Conservation (phyloP, 2,329 filamentous ascomycete genomes). For the Rhynchosporium secalis region DNA sequence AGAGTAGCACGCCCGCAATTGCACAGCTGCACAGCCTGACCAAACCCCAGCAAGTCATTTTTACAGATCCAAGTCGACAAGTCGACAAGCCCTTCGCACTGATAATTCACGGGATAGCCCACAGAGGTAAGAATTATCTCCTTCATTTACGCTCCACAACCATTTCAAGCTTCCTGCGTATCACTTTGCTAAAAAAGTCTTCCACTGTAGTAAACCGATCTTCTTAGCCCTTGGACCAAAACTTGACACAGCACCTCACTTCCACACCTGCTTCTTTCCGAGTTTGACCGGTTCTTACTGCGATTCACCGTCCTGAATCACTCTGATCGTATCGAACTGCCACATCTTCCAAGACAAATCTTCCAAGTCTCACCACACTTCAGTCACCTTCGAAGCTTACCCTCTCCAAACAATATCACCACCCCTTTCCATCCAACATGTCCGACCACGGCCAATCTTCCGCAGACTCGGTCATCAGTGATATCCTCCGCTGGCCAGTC, state of each 20-base stretch:
- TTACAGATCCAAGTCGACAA: too few species aligned
- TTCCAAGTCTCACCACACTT: neutral
- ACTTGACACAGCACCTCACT: neutral
- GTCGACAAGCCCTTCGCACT: too few species aligned
- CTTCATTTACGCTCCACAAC: too few species aligned
- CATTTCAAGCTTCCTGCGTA: too few species aligned
- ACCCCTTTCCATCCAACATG: neutral
- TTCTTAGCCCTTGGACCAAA: too few species aligned
- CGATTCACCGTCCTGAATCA: neutral
- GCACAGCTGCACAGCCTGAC: too few species aligned
- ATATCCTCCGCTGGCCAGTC: constrained; percentile 4
- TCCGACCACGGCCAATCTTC: neutral
- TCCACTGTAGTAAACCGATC: too few species aligned
- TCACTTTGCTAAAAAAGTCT: too few species aligned
- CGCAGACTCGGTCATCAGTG: neutral
- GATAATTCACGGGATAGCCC: too few species aligned
- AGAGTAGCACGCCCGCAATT: too few species aligned
- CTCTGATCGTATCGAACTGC: neutral
- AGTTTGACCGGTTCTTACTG: neutral
- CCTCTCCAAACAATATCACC: neutral
- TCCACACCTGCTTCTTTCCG: neutral
- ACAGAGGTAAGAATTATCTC: too few species aligned
- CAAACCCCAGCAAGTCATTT: too few species aligned
- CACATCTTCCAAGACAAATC: neutral
- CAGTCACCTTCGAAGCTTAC: neutral